These are phyloP conservation scores for Exidia glandulosa DNA, from an alignment of 768 basidiomycete species.

Conservation along the genomic window DNA sequence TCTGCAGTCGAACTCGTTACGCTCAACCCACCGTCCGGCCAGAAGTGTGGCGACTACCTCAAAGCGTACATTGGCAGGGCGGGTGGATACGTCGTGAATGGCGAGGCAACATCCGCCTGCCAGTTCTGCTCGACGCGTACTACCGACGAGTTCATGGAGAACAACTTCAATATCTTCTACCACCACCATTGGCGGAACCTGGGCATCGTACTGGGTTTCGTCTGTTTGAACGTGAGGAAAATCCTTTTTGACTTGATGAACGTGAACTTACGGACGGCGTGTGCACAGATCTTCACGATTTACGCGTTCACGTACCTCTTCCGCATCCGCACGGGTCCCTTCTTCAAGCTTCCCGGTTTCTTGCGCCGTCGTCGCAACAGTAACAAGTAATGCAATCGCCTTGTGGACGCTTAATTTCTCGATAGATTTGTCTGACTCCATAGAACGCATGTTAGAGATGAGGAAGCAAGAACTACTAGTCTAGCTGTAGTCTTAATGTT, in stretches of 20 bases:
- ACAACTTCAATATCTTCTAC: conserved; percentile 47
- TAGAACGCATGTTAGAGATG: too few relatives aligned
- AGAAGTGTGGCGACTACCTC: conserved; percentile 44
- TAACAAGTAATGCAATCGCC: too few relatives aligned
- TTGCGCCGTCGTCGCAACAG: too few relatives aligned
- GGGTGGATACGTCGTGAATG: conserved; percentile 49
- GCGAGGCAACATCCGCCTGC: conserved; percentile 42
- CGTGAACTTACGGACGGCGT: background rate
- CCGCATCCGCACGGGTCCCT: conserved; percentile 25
- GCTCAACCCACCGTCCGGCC: conserved; percentile 42
- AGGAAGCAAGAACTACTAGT: too few relatives aligned
- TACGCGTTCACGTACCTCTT: conserved; percentile 48
- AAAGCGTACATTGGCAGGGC: conserved; percentile 32
- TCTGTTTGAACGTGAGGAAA: conserved; percentile 29
- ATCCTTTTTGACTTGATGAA: background rate
- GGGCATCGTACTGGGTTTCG: conserved; percentile 38
- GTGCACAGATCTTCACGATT: conserved; percentile 29
- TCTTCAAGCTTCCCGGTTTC: too few relatives aligned
- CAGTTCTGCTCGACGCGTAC: conserved; percentile 47
- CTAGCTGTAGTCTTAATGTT: too few relatives aligned
- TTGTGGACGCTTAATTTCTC: too few relatives aligned
- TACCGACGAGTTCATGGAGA: conserved; percentile 46
- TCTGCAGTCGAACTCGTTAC: conserved; percentile 48
- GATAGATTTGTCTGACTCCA: too few relatives aligned
- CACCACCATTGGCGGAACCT: conserved; percentile 43